phyloP scores from a whole-genome alignment of 495 filamentous ascomycete species.

The Cudoniella acicularis region DNA sequence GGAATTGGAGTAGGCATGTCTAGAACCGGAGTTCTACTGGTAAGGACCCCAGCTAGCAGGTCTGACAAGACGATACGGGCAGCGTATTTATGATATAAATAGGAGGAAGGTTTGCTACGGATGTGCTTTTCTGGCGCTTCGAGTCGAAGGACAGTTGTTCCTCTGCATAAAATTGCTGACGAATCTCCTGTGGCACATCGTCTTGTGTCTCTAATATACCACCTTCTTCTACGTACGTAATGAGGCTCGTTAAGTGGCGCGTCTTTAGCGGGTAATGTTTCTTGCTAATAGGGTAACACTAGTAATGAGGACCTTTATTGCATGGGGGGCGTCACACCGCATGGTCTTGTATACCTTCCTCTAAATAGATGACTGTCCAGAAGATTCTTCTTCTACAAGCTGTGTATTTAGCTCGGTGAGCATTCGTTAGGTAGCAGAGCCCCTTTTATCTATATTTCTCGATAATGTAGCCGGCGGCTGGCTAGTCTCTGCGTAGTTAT shows the following conservation, averaged over 20 bases:
- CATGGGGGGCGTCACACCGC: background rate
- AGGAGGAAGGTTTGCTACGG: slow-evolving; percentile 7
- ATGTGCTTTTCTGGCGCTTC: slow-evolving; percentile 9
- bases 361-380: slow-evolving; percentile 2
- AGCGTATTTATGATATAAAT: slow-evolving; percentile 21
- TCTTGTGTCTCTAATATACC: slow-evolving; percentile 11
- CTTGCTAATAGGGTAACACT: slow-evolving; percentile 1
- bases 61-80: slow-evolving; percentile 10
- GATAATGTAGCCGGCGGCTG: background rate
- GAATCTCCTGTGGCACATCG: slow-evolving; percentile 12
- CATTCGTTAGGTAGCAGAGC: slow-evolving; percentile 4
- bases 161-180: slow-evolving; percentile 18
- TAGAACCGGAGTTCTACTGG: background rate
- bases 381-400: slow-evolving; percentile 7
- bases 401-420: slow-evolving; percentile 3
- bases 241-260: background rate
- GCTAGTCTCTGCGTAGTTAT: background rate
- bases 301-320: slow-evolving; percentile 5
- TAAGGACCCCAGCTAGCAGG: background rate
- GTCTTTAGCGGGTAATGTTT: slow-evolving; percentile 10
- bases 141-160: slow-evolving; percentile 14
- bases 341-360: slow-evolving; percentile 4
- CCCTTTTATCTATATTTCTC: slow-evolving; percentile 12
- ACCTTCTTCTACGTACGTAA: slow-evolving; percentile 8
- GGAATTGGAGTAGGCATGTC: background rate